Percentiles rank a stretch among this genome's conserved stretches.
phyloP scores from a whole-genome alignment of 768 basidiomycete species.

The Plicaturopsis crispa region DNA sequence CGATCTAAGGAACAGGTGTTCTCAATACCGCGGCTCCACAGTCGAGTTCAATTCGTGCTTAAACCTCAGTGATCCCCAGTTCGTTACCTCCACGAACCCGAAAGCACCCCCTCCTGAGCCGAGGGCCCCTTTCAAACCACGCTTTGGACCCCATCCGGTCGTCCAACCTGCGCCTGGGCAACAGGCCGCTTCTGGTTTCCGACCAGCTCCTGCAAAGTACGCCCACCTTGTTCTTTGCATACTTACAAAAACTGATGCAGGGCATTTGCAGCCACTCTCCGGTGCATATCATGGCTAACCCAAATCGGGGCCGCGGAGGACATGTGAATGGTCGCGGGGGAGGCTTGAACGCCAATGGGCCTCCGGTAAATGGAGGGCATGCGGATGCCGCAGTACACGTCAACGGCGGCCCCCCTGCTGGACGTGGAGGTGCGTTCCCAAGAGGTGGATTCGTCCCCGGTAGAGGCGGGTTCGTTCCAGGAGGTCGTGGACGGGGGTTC shows the following conservation, averaged over 20 bases:
- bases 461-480: constrained; percentile 14
- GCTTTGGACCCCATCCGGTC: constrained; percentile 57
- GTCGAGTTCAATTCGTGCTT: constrained; percentile 84
- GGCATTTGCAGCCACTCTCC: constrained; percentile 21
- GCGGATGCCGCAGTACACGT: neutral
- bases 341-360: constrained; percentile 10
- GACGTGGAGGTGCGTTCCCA: constrained; percentile 8
- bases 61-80: constrained; percentile 84
- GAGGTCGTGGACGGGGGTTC: constrained; percentile 25
- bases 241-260: neutral
- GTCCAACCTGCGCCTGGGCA: constrained; percentile 51
- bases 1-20: constrained; percentile 49
- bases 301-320: constrained; percentile 42
- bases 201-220: constrained; percentile 43
- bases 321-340: constrained; percentile 26
- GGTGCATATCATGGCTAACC: constrained; percentile 73
- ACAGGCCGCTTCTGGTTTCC: constrained; percentile 53
- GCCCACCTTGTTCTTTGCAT: neutral
- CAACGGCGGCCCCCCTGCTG: constrained; percentile 7
- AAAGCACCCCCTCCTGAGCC: constrained; percentile 39
- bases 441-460: constrained; percentile 14
- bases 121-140: constrained; percentile 52
- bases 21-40: constrained; percentile 85
- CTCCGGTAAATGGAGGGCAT: neutral
- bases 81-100: constrained; percentile 66